Evolutionary conservation across 2,329 filamentous ascomycete genomes (phyloP), one percentile per base, ranked within the genome.

Genomic region (Fusarium napiforme): DNA sequence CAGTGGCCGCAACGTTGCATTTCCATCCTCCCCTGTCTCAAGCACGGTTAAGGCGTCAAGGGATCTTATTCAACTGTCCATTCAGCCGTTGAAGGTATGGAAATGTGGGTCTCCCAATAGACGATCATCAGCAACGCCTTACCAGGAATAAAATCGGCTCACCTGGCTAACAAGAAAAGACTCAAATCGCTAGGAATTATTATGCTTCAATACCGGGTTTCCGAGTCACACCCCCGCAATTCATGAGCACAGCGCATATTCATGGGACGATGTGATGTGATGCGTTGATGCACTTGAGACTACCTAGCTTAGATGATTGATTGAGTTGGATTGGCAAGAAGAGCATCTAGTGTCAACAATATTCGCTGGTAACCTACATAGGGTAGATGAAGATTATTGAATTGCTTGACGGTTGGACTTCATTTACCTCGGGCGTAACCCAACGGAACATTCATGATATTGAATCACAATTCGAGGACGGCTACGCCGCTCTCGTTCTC

Each of bases 41-140:
- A n/a, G 67, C 45, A 49, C 49, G 62, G 71, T 58, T 74, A 43
- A 62, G 71, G 71, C 62, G 71, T 73, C 30, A 59, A 58, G 42
- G 42, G 34, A 43, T 5, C 14, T 23, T 34, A 19, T 30, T 47
- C 14, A 23, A 53, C 59, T 36, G 39, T 46, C 50, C 42, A 40
- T 49, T 56, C 42, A 46, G 26, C 52, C 52, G 53, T 45, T 58
- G 34, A 43, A 47, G 40, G 50, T 39, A 50, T 58, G 56, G 18
- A 37, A 21, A 34, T 58, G 71, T 49, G 66, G 62, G 32, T 26
- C 60, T 50, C 40, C 71, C 57, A 74, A 32, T 28, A 69, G 59
- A 53, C 30, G 66, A 69, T 69, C 59, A 42, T 40, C 30, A 23
- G 42, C 30, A 55, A 39, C 15, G 47, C 56, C 37, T 39, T n/a